Evolutionary conservation across 2,329 filamentous ascomycete genomes (phyloP).

Genomic region (Alternaria panax): DNA sequence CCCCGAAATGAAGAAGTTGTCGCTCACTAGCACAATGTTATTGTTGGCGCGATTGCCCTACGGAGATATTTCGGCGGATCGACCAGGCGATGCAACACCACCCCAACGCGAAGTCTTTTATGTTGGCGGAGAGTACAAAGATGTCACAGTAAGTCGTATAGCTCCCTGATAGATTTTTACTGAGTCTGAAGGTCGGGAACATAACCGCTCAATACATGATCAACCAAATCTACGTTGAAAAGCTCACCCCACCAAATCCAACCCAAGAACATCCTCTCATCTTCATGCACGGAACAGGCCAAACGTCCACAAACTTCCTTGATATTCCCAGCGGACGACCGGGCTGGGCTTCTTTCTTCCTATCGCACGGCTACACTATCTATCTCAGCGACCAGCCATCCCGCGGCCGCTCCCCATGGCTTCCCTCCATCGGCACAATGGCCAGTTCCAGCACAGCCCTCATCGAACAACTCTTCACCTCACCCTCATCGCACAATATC

Average conservation of each 20-base stretch:
- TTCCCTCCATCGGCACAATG: conserved; percentile 42
- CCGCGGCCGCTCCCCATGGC: conserved; percentile 56
- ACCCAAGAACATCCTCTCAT: conserved; percentile 30
- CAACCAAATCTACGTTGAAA: conserved; percentile 24
- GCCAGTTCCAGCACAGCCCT: conserved; percentile 12
- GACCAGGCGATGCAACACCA: not conserved
- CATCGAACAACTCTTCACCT: conserved; percentile 45
- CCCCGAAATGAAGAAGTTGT: accelerated
- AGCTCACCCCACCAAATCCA: conserved; percentile 24
- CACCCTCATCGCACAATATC: conserved; percentile 43
- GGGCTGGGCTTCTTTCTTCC: conserved; percentile 60
- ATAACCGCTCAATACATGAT: conserved; percentile 8
- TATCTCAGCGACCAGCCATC: conserved; percentile 59
- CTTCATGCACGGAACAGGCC: conserved; percentile 39
- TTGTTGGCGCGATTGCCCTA: not conserved
- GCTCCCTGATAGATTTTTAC: not conserved
- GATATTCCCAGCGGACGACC: conserved; percentile 59
- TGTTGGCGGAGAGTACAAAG: conserved; percentile 33
- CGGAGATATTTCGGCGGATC: not conserved
- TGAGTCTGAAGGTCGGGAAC: not conserved
- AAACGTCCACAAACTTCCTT: conserved; percentile 45
- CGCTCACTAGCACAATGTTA: not conserved
- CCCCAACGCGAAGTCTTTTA: conserved; percentile 33
- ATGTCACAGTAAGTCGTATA: conserved; percentile 18
- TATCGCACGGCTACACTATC: conserved; percentile 56